Base-by-base conservation (phyloP, 441 rosid genomes). In the Aquilaria agallochum region DNA sequence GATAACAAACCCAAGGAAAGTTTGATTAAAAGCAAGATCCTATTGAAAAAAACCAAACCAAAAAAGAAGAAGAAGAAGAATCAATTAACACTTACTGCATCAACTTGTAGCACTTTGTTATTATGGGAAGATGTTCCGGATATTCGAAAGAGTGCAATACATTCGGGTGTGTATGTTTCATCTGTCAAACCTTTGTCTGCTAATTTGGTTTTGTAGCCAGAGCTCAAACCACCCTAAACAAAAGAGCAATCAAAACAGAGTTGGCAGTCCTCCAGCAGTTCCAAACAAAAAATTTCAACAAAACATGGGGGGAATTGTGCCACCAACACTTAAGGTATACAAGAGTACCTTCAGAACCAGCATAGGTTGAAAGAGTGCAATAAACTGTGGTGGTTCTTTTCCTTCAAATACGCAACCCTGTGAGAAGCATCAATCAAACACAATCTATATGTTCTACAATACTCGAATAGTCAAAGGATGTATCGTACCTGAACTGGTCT, bases 291-390 rank as follows among this genome's bases (percentile, higher is more conserved):
- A 40, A 40, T 40, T 8, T 40, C 45, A 20, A 20, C 45, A 40
- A 40, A 40, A 40, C 9, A 40, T 40, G 7, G 45, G 45, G 10
- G 9, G 10, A 40, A 40, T 59, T 59, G 50, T 47, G 47, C 58
- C 55, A 40, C 57, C 4, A 66, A 49, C 15, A 15, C 11, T 40
- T 40, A 9, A 45, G 45, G 53, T 61, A 53, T 9, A 62, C 11
- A 45, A 53, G 49, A 55, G 49, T 83, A 92, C 98, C 96, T 89
- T 89, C 56, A 92, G 88, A 69, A 89, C 72, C 58, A 87, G 81
- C 92, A 92, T 84, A 62, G 98, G 95, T 64, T 89, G 96, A 70
- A 92, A 92, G 60, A 92, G 90, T 42, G 96, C 90, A 55, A 92
- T 59, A 58, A 92, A 88, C 49, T 92, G 98, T 36, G 96, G 92